Conservation (phyloP, 345 rosid genomes). For the Eucalyptus marginata region DNA sequence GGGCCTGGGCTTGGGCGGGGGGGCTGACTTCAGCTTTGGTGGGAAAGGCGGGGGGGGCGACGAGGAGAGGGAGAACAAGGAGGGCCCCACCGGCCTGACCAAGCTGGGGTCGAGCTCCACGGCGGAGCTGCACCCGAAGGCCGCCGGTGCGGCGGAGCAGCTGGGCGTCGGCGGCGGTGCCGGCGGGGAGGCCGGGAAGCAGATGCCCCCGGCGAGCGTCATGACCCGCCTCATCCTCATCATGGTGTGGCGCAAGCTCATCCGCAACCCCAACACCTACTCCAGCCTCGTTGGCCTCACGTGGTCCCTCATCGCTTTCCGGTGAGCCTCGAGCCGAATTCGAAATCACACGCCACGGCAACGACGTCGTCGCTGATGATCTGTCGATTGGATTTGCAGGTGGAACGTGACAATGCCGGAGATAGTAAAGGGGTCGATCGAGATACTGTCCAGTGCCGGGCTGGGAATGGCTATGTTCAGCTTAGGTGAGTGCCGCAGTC, state of each 20-base stretch:
- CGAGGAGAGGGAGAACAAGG: constrained; percentile 18
- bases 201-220: constrained; percentile 89
- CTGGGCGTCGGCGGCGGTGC: not conserved
- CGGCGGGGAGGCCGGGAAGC: constrained; percentile 1
- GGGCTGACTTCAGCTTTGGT: constrained; percentile 43
- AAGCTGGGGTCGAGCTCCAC: constrained; percentile 55
- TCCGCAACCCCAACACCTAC: constrained; percentile 92
- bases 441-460: constrained; percentile 94
- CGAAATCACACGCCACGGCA: not conserved
- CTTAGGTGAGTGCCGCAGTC: constrained; percentile 44
- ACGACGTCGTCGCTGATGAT: not conserved
- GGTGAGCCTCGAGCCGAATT: constrained; percentile 13
- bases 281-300: constrained; percentile 84
- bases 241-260: constrained; percentile 98
- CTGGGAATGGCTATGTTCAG: constrained; percentile 99
- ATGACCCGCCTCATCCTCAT: constrained; percentile 89
- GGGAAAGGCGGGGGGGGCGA: constrained; percentile 40
- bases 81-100: constrained; percentile 37
- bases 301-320: constrained; percentile 84
- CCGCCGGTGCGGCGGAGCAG: constrained; percentile 1
- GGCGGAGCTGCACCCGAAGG: constrained; percentile 22
- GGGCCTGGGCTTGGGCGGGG: constrained; percentile 34
- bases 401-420: constrained; percentile 94
- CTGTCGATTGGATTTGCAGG: constrained; percentile 20
- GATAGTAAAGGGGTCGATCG: constrained; percentile 61